phyloP scores from a whole-genome alignment of 768 basidiomycete species.

The Lactarius akahatsu region DNA sequence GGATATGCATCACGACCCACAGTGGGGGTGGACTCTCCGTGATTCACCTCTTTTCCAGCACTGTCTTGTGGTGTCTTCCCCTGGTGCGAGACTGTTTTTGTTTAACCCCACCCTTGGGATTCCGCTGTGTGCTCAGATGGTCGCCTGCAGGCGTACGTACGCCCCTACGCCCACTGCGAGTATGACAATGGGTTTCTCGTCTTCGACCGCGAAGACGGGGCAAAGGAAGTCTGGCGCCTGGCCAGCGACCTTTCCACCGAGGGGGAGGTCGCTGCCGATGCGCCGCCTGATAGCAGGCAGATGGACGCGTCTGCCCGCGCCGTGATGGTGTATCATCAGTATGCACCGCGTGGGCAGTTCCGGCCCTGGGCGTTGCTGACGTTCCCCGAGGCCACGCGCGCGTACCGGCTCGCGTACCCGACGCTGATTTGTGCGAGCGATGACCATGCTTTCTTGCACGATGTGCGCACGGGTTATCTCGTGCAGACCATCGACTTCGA shows the following conservation, averaged over 20 bases:
- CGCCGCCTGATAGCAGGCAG: conserved; percentile 31
- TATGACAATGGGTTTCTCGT: conserved; percentile 70
- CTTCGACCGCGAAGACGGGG: conserved; percentile 50
- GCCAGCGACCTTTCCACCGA: conserved; percentile 33
- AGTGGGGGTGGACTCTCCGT: conserved; percentile 57
- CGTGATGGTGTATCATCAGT: conserved; percentile 21
- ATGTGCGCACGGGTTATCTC: conserved; percentile 51
- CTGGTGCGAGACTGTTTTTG: conserved; percentile 39
- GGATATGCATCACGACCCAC: conserved; percentile 60
- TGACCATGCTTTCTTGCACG: conserved; percentile 56
- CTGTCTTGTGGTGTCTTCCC: conserved; percentile 62
- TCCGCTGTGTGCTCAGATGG: neutral
- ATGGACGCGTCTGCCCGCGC: conserved; percentile 33
- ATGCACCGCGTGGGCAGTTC: conserved; percentile 50
- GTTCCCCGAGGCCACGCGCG: conserved; percentile 44
- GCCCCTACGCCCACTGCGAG: conserved; percentile 64
- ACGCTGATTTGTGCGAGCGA: conserved; percentile 51
- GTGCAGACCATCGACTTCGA: conserved; percentile 49
- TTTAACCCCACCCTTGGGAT: neutral
- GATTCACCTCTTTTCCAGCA: conserved; percentile 49
- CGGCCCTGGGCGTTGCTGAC: conserved; percentile 57
- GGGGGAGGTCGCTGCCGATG: conserved; percentile 11
- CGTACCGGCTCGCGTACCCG: conserved; percentile 69
- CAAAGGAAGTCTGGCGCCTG: conserved; percentile 72
- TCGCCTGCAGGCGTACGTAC: conserved; percentile 47